These are phyloP conservation scores for Cryphonectria carpinicola DNA, from an alignment of 2,329 filamentous ascomycete genomes.

Conservation along the genomic window DNA sequence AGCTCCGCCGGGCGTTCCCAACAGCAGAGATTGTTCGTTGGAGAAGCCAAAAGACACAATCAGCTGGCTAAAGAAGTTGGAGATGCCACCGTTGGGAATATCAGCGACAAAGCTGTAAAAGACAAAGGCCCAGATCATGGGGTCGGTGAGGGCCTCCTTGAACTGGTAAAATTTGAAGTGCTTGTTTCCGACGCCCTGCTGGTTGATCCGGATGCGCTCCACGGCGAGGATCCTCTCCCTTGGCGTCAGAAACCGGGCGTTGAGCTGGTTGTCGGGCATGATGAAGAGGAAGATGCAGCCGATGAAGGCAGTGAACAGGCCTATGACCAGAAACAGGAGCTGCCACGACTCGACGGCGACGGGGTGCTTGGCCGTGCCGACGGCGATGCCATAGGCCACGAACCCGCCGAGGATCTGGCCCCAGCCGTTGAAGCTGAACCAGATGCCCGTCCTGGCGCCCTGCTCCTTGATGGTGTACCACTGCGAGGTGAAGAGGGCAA, in stretches of 20 bases:
- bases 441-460: conserved; percentile 63
- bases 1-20: conserved; percentile 67
- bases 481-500: conserved; percentile 68
- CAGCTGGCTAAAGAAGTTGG: conserved; percentile 47
- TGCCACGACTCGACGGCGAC: conserved; percentile 65
- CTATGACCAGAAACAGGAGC: conserved; percentile 60
- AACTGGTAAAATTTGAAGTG: conserved; percentile 69
- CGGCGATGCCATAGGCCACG: conserved; percentile 47
- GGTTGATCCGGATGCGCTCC: conserved; percentile 63
- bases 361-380: conserved; percentile 50
- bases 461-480: conserved; percentile 76
- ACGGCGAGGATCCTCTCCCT: conserved; percentile 60
- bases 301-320: conserved; percentile 53
- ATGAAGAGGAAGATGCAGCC: conserved; percentile 54
- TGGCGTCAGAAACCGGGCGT: conserved; percentile 53
- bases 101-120: conserved; percentile 39
- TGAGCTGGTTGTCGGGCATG: conserved; percentile 49
- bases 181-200: conserved; percentile 72
- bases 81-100: conserved; percentile 43
- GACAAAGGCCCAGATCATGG: conserved; percentile 44
- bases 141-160: conserved; percentile 43
- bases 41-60: conserved; percentile 66
- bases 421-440: conserved; percentile 62
- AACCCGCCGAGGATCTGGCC: conserved; percentile 46
- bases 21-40: conserved; percentile 62